Base-by-base conservation (phyloP, 2,329 filamentous ascomycete genomes). In the Phyllosticta citriasiana region DNA sequence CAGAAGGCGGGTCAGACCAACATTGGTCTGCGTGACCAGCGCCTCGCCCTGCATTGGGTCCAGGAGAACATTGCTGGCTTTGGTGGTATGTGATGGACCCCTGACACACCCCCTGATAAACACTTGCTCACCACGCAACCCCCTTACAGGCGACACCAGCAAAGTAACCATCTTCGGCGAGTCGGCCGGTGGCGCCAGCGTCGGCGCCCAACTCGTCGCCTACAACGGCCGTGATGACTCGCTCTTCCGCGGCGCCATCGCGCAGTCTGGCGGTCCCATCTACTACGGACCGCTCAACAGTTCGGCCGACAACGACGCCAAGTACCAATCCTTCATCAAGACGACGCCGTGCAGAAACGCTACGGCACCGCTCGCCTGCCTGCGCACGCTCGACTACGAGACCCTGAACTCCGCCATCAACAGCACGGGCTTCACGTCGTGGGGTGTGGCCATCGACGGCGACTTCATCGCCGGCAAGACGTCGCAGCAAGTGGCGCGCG, bases 281-380 rank as follows among this genome's bases (percentile, higher is more conserved):
- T 63, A 64, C 60, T 74, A 70, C 61, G 54, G 64, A 58, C 40
- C 59, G 3, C 57, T 68, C 30, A 60, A 60, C n/a, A 57, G 52
- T 10, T 55, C 51, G n/a, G 19, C 63, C 16, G 47, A 53, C 33
- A 73, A 78, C 33, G 84, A 89, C 66, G 77, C 80, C 0, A 74
- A 84, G 3, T 91, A 89, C 68, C 79, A 90, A 67, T 73, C 75
- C 0, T 81, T 91, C 2, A 82, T 87, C 6, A 67, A 72, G 1
- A 76, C 77, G 27, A 84, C 83, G 0, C 85, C 79, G 55, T 94
- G 89, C 74, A 74, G 78, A 1, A 70, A 76, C 3, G 74, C 79
- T 1, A 67, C 67, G 7, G 70, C 74, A 57, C 70, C 72, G 1
- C 68, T 78, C 1, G 68, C 66, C 25, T 78, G 76, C 30, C 81